Percentiles rank a stretch among this genome's conserved stretches.
phyloP scores from a whole-genome alignment of 352 stramenopile species.

The Phytophthora lateralis region DNA sequence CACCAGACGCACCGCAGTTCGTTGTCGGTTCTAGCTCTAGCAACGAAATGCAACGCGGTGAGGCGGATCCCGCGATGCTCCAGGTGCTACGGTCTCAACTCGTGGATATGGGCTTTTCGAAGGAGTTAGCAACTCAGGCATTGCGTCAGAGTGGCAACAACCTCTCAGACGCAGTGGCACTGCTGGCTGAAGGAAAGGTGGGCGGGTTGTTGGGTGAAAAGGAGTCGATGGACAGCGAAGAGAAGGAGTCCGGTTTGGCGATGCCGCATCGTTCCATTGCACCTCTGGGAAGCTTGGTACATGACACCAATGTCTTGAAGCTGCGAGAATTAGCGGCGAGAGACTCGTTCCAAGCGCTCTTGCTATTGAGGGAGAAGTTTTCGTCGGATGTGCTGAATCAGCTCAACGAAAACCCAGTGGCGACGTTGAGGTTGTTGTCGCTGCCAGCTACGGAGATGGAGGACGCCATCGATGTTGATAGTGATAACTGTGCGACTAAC shows the following conservation, averaged over 20 bases:
- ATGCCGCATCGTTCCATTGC: slow-evolving; percentile 23
- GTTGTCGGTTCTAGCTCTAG: neutral
- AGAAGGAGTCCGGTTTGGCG: slow-evolving; percentile 2
- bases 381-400: slow-evolving; percentile 37
- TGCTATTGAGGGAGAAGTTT: slow-evolving; percentile 57
- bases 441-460: slow-evolving; percentile 12
- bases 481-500: neutral
- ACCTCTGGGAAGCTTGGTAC: slow-evolving; percentile 27
- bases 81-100: slow-evolving; percentile 40
- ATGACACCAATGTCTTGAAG: slow-evolving; percentile 29
- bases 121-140: slow-evolving; percentile 31
- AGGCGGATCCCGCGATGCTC: slow-evolving; percentile 13
- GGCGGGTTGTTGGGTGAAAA: neutral
- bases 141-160: slow-evolving; percentile 40
- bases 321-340: slow-evolving; percentile 34
- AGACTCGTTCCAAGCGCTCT: slow-evolving; percentile 54
- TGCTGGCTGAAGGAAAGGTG: slow-evolving; percentile 39
- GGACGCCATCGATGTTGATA: slow-evolving; percentile 23
- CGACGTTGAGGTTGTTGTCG: slow-evolving; percentile 41
- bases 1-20: slow-evolving; percentile 34
- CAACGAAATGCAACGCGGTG: slow-evolving; percentile 19
- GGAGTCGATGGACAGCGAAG: neutral
- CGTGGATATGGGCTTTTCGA: slow-evolving; percentile 68
- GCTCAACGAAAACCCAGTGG: slow-evolving; percentile 55
- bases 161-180: slow-evolving; percentile 39